These are phyloP conservation scores for Trametes gibbosa DNA, from an alignment of 768 basidiomycete species.

Conservation along the genomic window DNA sequence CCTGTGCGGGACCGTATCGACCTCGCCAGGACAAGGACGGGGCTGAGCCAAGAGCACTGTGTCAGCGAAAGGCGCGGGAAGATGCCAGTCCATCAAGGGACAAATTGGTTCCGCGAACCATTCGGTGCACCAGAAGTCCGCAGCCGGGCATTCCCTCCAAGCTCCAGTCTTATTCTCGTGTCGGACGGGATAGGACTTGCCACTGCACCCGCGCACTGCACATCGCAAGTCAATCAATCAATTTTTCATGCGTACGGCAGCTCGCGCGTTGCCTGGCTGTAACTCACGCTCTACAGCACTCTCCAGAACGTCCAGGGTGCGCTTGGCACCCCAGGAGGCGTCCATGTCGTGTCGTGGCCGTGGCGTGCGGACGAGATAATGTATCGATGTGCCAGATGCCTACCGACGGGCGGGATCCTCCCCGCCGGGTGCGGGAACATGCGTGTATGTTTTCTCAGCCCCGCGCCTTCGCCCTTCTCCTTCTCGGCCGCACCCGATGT, in stretches of 20 bases:
- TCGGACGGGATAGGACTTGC: background rate
- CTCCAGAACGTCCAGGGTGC: background rate
- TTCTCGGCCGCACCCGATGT: conserved; percentile 9
- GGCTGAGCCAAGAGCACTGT: conserved; percentile 2
- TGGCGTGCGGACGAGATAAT: background rate
- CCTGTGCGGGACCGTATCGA: background rate
- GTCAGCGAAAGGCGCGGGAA: conserved; percentile 18
- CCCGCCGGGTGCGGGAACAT: background rate
- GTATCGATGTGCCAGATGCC: conserved; percentile 5
- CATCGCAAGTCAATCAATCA: conserved; percentile 14
- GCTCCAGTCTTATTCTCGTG: conserved; percentile 1
- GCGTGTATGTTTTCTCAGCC: conserved; percentile 10
- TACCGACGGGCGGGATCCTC: conserved; percentile 9
- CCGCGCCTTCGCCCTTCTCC: background rate
- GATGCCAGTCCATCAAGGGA: conserved; percentile 1
- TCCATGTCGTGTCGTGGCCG: background rate
- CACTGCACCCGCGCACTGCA: conserved; percentile 4
- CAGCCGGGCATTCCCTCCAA: conserved; percentile 7
- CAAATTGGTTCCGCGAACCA: conserved; percentile 18
- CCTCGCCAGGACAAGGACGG: background rate
- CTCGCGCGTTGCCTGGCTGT: background rate
- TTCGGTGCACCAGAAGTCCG: conserved; percentile 11
- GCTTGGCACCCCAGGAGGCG: background rate
- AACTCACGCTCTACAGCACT: background rate
- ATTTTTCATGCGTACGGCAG: background rate